Evolutionary conservation across 2,329 filamentous ascomycete species (phyloP).

Genomic region (Berkeleyomyces rouxiae): DNA sequence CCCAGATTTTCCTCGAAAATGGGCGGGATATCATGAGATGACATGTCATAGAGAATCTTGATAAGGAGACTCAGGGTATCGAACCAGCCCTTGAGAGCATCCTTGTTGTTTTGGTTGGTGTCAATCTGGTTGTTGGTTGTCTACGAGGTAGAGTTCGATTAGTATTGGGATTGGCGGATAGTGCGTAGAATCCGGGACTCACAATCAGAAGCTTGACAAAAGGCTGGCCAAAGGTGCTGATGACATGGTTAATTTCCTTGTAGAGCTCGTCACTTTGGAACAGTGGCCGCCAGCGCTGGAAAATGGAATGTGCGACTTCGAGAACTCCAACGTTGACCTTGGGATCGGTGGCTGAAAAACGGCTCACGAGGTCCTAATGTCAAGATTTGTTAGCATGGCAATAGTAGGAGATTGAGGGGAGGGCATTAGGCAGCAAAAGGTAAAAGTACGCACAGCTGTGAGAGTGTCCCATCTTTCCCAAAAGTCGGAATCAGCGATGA

Average conservation of each 20-base stretch:
- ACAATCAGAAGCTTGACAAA: slow-evolving; percentile 69
- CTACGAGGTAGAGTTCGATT: slow-evolving; percentile 20
- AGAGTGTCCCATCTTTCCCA: slow-evolving; percentile 94
- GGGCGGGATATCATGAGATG: slow-evolving; percentile 89
- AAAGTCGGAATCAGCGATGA: slow-evolving; percentile 96
- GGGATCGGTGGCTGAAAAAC: slow-evolving; percentile 66
- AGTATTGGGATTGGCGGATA: slow-evolving; percentile 14
- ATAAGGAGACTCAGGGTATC: slow-evolving; percentile 74
- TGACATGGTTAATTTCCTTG: slow-evolving; percentile 90
- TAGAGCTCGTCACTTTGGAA: slow-evolving; percentile 88
- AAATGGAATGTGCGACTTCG: slow-evolving; percentile 96
- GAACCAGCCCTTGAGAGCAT: slow-evolving; percentile 59
- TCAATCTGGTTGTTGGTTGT: slow-evolving; percentile 57
- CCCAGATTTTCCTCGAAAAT: slow-evolving; percentile 81
- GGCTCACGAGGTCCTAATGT: slow-evolving; percentile 63
- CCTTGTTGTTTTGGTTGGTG: slow-evolving; percentile 59
- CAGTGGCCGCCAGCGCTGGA: slow-evolving; percentile 84
- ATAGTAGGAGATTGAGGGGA: too few species aligned
- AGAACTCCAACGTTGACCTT: slow-evolving; percentile 85
- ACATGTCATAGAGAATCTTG: slow-evolving; percentile 89
- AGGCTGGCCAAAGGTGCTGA: slow-evolving; percentile 65
- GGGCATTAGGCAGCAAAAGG: neutral
- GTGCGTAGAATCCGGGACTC: slow-evolving; percentile 18
- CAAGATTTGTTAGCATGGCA: neutral
- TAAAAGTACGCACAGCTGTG: slow-evolving; percentile 27